phyloP scores from a whole-genome alignment of 345 rosid species.

The Lepidium aucheri region DNA sequence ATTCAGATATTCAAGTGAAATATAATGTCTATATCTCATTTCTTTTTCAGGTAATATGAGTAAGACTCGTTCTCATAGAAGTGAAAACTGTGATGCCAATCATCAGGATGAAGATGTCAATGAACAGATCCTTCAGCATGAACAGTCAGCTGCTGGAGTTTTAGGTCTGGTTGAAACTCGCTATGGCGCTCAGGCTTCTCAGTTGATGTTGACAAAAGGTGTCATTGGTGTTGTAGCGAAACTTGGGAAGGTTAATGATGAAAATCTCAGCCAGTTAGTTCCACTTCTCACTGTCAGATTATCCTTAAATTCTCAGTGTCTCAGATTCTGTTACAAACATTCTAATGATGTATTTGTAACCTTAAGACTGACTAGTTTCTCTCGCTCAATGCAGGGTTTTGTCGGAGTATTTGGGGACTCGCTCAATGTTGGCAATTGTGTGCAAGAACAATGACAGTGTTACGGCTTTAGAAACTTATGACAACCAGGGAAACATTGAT shows the following conservation, averaged over 20 bases:
- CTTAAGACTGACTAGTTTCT: slow-evolving; percentile 5
- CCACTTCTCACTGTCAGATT: background rate
- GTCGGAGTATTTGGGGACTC: slow-evolving; percentile 68
- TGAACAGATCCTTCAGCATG: slow-evolving; percentile 46
- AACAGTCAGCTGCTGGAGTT: slow-evolving; percentile 74
- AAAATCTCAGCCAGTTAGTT: slow-evolving; percentile 69
- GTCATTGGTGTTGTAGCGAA: slow-evolving; percentile 73
- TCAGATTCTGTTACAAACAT: background rate
- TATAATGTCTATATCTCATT: background rate
- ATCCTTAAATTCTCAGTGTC: background rate
- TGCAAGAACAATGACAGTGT: slow-evolving; percentile 52
- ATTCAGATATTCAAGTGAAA: background rate
- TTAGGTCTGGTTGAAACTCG: slow-evolving; percentile 39
- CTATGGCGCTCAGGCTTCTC: slow-evolving; percentile 37
- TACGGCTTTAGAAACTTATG: slow-evolving; percentile 48
- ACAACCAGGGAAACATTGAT: slow-evolving; percentile 47
- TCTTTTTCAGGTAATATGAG: slow-evolving; percentile 49
- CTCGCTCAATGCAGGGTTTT: slow-evolving; percentile 43
- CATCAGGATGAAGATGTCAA: slow-evolving; percentile 47
- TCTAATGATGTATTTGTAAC: background rate
- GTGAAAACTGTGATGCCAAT: slow-evolving; percentile 22
- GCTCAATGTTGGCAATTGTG: slow-evolving; percentile 78
- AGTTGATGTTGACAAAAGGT: slow-evolving; percentile 40
- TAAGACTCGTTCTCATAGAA: slow-evolving; percentile 39
- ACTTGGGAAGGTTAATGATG: slow-evolving; percentile 73